These are phyloP conservation scores for Euphorbia peplus DNA, from an alignment of 345 rosid genomes.

Conservation along the genomic window DNA sequence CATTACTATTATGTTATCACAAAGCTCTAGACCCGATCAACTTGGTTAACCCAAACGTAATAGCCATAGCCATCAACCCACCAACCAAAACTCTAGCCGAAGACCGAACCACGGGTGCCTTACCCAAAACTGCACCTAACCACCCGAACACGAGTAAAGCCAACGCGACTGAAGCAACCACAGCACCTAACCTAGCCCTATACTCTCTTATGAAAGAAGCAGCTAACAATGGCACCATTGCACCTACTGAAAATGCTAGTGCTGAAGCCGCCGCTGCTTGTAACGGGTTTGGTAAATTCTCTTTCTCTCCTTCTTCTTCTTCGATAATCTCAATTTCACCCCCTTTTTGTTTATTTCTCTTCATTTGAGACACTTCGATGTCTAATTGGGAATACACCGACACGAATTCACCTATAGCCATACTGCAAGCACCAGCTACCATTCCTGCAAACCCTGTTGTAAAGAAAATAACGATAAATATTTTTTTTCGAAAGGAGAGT, in stretches of 20 bases:
- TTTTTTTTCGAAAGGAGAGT: too few relatives aligned
- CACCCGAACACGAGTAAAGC: constrained; percentile 66
- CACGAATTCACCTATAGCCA: constrained; percentile 94
- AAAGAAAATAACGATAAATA: too few relatives aligned
- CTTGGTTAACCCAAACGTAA: constrained; percentile 81
- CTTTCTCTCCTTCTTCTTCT: constrained; percentile 32
- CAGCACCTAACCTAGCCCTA: constrained; percentile 55
- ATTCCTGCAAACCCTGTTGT: constrained; percentile 84
- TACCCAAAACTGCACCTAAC: constrained; percentile 80
- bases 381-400: constrained; percentile 87
- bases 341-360: constrained; percentile 36
- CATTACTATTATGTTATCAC: too few relatives aligned
- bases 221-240: constrained; percentile 76
- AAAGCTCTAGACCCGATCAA: constrained; percentile 57
- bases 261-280: constrained; percentile 93
- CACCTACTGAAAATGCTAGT: constrained; percentile 71
- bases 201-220: constrained; percentile 72
- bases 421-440: constrained; percentile 94
- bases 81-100: constrained; percentile 71
- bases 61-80: constrained; percentile 93
- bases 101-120: constrained; percentile 52
- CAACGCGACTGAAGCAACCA: constrained; percentile 56
- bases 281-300: constrained; percentile 63
- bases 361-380: constrained; percentile 70
- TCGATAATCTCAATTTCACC: not conserved